Evolutionary conservation across 2,329 filamentous ascomycete genomes (phyloP).

Genomic region (Eurotiales sp.): DNA sequence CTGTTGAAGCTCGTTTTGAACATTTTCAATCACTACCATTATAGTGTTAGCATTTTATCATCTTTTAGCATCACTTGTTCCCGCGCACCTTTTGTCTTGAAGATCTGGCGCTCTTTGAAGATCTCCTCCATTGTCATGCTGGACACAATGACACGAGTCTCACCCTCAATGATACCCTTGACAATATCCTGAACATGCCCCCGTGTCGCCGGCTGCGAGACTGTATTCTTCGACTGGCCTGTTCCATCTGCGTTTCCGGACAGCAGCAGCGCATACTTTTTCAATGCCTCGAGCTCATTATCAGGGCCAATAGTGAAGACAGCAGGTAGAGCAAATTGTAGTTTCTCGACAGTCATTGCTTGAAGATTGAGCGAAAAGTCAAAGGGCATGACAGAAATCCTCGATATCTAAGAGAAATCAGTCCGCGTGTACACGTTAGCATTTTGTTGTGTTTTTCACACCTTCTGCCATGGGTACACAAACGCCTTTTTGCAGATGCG

Average conservation of each 20-base stretch:
- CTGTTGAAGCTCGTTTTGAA: constrained; percentile 73
- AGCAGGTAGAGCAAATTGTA: constrained; percentile 75
- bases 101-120: constrained; percentile 71
- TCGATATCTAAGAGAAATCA: constrained; percentile 22
- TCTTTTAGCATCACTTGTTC: not conserved
- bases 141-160: constrained; percentile 76
- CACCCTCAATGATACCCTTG: constrained; percentile 86
- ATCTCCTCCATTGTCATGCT: constrained; percentile 94
- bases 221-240: constrained; percentile 32
- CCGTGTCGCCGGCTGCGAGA: constrained; percentile 42
- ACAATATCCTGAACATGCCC: constrained; percentile 78
- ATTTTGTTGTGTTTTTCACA: constrained; percentile 16
- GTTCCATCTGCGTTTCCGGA: constrained; percentile 56
- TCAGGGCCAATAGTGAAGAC: constrained; percentile 84
- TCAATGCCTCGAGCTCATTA: constrained; percentile 64
- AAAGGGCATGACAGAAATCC: constrained; percentile 49
- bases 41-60: constrained; percentile 8
- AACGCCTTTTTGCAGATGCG: constrained; percentile 75
- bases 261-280: constrained; percentile 78
- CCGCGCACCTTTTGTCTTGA: constrained; percentile 63
- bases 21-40: constrained; percentile 62
- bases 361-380: constrained; percentile 80
- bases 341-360: constrained; percentile 86
- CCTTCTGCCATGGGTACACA: constrained; percentile 66
- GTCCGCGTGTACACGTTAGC: not conserved